Evolutionary conservation across 2,329 filamentous ascomycete genomes (phyloP).

Genomic region (Fonsecaea pugnacius): DNA sequence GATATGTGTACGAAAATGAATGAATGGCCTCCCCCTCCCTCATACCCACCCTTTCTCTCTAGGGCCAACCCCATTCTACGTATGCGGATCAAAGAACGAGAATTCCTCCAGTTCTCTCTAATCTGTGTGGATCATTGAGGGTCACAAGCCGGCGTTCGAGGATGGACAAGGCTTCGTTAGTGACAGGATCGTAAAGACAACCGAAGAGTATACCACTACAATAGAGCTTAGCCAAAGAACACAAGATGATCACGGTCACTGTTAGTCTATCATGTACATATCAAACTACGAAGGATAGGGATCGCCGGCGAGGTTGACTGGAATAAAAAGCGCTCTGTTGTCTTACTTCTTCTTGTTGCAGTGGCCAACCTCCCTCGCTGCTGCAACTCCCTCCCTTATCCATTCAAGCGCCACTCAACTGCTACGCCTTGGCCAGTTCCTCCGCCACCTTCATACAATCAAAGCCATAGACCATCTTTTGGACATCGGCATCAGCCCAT

Average conservation of each 20-base stretch:
- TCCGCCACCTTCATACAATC: slow-evolving; percentile 63
- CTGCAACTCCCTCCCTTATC: not conserved
- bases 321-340: no score
- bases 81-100: not conserved
- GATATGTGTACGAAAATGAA: no score
- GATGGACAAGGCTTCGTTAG: not conserved
- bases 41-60: not conserved
- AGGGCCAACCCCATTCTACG: no score
- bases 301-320: no score
- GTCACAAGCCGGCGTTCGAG: not conserved
- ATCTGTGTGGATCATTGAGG: not conserved
- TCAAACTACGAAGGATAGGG: not conserved
- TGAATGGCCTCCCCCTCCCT: not conserved
- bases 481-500: slow-evolving; percentile 72
- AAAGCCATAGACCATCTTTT: slow-evolving; percentile 68
- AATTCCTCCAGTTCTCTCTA: not conserved
- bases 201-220: no score
- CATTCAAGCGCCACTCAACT: slow-evolving; percentile 3
- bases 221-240: not conserved
- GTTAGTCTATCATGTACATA: not conserved
- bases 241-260: not conserved
- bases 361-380: not conserved
- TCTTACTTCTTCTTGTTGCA: not conserved
- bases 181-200: not conserved
- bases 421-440: slow-evolving; percentile 43